Conservation (phyloP, 2,329 filamentous ascomycete species). For the Colletotrichum falcatum region DNA sequence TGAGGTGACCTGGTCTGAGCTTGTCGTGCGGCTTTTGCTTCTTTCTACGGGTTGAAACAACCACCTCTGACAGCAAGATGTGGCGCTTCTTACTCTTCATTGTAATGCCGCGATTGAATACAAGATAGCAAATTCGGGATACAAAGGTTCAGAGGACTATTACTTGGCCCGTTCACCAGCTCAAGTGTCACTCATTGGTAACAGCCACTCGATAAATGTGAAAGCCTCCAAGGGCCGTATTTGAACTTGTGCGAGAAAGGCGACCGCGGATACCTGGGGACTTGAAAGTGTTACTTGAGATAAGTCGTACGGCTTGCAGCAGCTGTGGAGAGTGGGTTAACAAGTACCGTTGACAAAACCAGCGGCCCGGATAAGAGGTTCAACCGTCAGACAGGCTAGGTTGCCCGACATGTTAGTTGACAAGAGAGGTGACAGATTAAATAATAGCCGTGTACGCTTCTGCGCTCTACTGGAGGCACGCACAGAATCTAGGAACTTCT, state of each 20-base stretch:
- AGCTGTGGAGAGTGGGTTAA: neutral
- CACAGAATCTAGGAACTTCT: conserved; percentile 56
- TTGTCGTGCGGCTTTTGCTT: neutral
- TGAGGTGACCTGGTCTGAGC: neutral
- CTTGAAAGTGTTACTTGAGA: neutral
- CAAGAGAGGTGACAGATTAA: neutral
- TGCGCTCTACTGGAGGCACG: neutral
- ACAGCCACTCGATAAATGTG: neutral
- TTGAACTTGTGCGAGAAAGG: neutral
- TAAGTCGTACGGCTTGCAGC: neutral
- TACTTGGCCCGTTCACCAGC: neutral
- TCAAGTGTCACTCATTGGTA: neutral
- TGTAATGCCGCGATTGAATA: neutral
- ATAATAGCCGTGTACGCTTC: neutral
- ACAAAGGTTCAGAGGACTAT: too few relatives aligned
- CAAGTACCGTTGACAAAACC: neutral
- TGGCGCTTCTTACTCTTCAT: neutral
- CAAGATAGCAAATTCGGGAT: neutral
- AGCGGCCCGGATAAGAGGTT: neutral
- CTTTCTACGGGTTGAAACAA: neutral
- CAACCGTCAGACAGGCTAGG: neutral
- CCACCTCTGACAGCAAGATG: too few relatives aligned
- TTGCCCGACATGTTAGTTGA: neutral
- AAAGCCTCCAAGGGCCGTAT: neutral
- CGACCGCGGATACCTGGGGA: too few relatives aligned